phyloP scores from a whole-genome alignment of 306 rosid genomes.

The Erythrophleum fordii region DNA sequence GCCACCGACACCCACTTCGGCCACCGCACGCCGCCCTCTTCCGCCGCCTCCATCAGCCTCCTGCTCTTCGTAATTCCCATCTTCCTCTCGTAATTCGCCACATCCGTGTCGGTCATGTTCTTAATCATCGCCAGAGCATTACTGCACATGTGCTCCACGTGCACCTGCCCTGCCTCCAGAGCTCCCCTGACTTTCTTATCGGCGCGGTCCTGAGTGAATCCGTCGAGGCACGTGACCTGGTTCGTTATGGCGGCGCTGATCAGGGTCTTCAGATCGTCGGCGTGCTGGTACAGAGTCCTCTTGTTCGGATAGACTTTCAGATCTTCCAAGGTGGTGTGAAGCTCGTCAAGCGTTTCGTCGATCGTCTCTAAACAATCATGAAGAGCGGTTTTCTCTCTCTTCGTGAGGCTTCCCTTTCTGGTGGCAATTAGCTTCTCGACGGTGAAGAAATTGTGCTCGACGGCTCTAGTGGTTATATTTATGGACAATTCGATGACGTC shows the following conservation, averaged over 20 bases:
- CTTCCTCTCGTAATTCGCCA: constrained; percentile 39
- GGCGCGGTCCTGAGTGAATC: constrained; percentile 63
- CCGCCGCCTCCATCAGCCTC: constrained; percentile 28
- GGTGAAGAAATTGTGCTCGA: constrained; percentile 47
- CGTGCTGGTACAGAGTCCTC: constrained; percentile 51
- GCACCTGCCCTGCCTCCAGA: constrained; percentile 43
- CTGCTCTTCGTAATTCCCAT: not conserved
- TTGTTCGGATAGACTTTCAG: constrained; percentile 53
- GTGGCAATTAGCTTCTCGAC: constrained; percentile 43
- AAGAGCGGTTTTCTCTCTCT: constrained; percentile 59
- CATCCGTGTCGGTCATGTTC: constrained; percentile 70
- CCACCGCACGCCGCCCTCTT: constrained; percentile 41
- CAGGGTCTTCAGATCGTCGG: constrained; percentile 68
- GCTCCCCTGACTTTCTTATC: constrained; percentile 45
- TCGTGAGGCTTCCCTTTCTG: constrained; percentile 31
- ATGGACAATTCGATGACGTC: constrained; percentile 52
- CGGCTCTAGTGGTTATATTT: constrained; percentile 51
- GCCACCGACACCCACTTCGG: constrained; percentile 70
- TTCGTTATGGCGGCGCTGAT: constrained; percentile 77
- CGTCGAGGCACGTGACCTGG: constrained; percentile 77
- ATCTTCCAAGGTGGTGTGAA: constrained; percentile 44
- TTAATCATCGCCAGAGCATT: constrained; percentile 72
- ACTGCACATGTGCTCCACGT: constrained; percentile 64
- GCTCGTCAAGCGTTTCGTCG: constrained; percentile 69
- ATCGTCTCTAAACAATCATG: constrained; percentile 67